phyloP scores from a whole-genome alignment of 345 rosid genomes.

The Citrus glauca region DNA sequence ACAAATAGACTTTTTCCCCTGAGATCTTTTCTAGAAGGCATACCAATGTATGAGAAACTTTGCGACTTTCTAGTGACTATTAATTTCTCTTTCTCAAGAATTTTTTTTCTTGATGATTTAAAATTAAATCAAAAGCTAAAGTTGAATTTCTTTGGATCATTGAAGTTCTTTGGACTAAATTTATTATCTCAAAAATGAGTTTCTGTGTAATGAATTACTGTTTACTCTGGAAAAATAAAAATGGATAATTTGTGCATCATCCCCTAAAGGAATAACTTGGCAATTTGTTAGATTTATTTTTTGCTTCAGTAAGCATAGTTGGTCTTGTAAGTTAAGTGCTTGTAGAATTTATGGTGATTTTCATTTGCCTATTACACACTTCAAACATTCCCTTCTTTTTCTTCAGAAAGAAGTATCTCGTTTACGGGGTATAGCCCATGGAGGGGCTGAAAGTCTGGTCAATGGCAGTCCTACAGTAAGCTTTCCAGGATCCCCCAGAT shows the following conservation, averaged over 20 bases:
- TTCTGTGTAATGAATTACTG: neutral
- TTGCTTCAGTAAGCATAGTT: neutral
- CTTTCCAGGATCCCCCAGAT: constrained; percentile 68
- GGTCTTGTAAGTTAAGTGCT: neutral
- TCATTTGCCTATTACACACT: constrained; percentile 4
- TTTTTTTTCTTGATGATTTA: neutral
- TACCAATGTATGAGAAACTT: neutral
- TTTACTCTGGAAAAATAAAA: neutral
- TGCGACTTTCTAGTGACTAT: neutral
- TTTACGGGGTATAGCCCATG: constrained; percentile 45
- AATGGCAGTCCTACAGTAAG: constrained; percentile 39
- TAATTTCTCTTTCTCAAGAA: neutral
- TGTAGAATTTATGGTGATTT: neutral
- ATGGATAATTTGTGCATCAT: neutral
- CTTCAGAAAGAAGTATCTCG: constrained; percentile 84
- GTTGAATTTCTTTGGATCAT: neutral
- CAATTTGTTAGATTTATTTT: neutral
- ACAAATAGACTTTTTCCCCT: neutral
- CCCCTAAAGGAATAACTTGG: neutral
- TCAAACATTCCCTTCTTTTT: neutral
- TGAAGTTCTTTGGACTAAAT: neutral
- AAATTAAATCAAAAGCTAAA: neutral
- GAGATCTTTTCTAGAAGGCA: neutral
- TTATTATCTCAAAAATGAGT: neutral
- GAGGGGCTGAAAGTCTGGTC: constrained; percentile 56